A percentile compares a stretch with the other conserved stretches of the same genome.
These are phyloP conservation scores for Paragyromitra xinjiangensis DNA, from an alignment of 495 filamentous ascomycete genomes.

Conservation along the genomic window DNA sequence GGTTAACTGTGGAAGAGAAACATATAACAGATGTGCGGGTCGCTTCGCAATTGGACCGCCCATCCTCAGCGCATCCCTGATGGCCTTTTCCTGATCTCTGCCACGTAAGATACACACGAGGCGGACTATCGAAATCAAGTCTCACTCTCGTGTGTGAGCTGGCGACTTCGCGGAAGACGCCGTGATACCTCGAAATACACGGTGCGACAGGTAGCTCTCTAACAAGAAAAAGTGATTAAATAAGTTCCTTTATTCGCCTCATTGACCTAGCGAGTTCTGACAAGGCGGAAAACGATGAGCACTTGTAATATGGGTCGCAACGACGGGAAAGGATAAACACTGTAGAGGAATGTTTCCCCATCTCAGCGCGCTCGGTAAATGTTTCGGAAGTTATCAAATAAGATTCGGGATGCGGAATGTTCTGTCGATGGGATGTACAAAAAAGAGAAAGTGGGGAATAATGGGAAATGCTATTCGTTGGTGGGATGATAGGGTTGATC, in stretches of 20 bases:
- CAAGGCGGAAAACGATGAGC: neutral
- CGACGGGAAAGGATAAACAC: neutral
- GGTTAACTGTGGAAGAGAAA: neutral
- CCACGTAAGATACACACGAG: constrained; percentile 7
- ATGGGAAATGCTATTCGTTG: neutral
- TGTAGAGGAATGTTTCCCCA: neutral
- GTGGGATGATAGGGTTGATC: neutral
- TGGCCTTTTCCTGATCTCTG: neutral
- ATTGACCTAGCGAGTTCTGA: neutral
- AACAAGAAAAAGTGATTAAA: neutral
- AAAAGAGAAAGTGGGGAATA: neutral
- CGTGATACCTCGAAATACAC: neutral
- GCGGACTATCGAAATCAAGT: neutral
- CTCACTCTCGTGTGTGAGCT: neutral
- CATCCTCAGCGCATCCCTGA: neutral
- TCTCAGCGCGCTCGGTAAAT: neutral
- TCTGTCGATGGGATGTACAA: neutral
- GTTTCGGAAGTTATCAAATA: neutral
- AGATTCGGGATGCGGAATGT: neutral
- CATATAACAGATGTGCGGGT: neutral
- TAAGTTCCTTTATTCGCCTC: neutral
- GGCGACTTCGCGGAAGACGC: neutral
- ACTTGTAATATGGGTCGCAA: neutral
- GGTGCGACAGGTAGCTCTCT: neutral
- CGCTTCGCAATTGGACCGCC: neutral